These are phyloP conservation scores for Tripterygium wilfordii DNA, from an alignment of 177 flowering plant genomes.

Conservation along the genomic window DNA sequence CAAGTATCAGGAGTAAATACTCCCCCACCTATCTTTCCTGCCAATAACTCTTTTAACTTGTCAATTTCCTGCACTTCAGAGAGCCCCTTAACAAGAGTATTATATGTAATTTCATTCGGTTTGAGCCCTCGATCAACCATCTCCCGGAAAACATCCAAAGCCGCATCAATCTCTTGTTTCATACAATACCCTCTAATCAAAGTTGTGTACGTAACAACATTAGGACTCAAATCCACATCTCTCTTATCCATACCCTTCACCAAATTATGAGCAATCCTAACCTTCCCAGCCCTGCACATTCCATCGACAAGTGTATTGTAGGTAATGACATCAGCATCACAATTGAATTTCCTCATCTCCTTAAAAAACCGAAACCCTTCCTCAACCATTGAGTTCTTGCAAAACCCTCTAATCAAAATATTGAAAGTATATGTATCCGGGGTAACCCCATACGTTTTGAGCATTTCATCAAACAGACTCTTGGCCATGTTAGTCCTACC, in stretches of 20 bases:
- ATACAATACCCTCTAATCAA: slow-evolving; percentile 80
- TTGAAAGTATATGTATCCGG: slow-evolving; percentile 73
- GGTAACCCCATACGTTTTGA: slow-evolving; percentile 36
- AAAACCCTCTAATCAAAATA: slow-evolving; percentile 72
- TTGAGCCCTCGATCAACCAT: slow-evolving; percentile 45
- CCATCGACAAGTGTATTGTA: slow-evolving; percentile 48
- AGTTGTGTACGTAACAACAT: slow-evolving; percentile 75
- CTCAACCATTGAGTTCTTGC: slow-evolving; percentile 65
- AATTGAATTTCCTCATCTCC: slow-evolving; percentile 43
- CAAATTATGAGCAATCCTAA: slow-evolving; percentile 53
- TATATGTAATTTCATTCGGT: slow-evolving; percentile 52
- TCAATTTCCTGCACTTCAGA: slow-evolving; percentile 52
- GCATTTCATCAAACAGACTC: slow-evolving; percentile 69
- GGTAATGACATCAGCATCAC: slow-evolving; percentile 54
- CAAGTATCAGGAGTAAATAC: slow-evolving; percentile 72
- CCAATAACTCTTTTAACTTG: slow-evolving; percentile 58
- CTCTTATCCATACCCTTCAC: slow-evolving; percentile 58
- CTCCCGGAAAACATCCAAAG: slow-evolving; percentile 56
- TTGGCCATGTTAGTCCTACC: slow-evolving; percentile 56
- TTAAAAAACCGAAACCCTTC: slow-evolving; percentile 61
- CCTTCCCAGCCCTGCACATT: slow-evolving; percentile 64
- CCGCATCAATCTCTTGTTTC: slow-evolving; percentile 47
- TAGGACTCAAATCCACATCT: slow-evolving; percentile 41
- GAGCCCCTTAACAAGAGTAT: slow-evolving; percentile 71
- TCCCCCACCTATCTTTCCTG: slow-evolving; percentile 22